Evolutionary conservation across 768 basidiomycete genomes (phyloP).

Genomic region (Mycena albidolilacea): DNA sequence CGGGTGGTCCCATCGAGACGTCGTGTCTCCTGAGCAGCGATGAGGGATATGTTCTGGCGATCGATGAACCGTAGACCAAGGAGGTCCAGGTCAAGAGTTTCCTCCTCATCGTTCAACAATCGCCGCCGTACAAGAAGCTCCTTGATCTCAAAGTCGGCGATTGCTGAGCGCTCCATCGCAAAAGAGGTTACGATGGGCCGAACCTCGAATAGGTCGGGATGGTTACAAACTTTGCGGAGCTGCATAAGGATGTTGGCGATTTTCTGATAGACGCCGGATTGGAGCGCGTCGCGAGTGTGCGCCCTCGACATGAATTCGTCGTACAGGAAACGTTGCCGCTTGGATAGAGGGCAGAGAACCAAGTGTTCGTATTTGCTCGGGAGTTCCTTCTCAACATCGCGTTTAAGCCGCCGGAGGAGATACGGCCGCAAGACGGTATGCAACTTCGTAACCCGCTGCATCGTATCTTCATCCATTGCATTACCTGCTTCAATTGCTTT

Average conservation of each 20-base stretch:
- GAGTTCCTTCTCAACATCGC: constrained; percentile 96
- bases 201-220: constrained; percentile 93
- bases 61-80: constrained; percentile 77
- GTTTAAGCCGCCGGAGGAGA: constrained; percentile 94
- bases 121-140: constrained; percentile 88
- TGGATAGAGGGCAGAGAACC: constrained; percentile 89
- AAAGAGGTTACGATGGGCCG: constrained; percentile 88
- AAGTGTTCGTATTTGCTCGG: constrained; percentile 96
- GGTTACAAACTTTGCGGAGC: constrained; percentile 95
- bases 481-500: constrained; percentile 92
- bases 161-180: constrained; percentile 80
- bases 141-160: constrained; percentile 88
- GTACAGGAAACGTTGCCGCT: constrained; percentile 94
- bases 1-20: constrained; percentile 72
- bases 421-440: constrained; percentile 97
- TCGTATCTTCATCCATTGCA: constrained; percentile 82
- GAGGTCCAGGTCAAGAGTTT: constrained; percentile 71
- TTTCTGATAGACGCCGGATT: constrained; percentile 90
- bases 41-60: constrained; percentile 65
- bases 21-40: constrained; percentile 68
- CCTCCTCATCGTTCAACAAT: constrained; percentile 69
- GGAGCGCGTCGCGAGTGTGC: constrained; percentile 85
- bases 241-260: constrained; percentile 98
- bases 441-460: constrained; percentile 89
- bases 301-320: constrained; percentile 96